Evolutionary conservation across 1,139 yeast species (phyloP).

Genomic region (Yamadazyma songkhlaensis): DNA sequence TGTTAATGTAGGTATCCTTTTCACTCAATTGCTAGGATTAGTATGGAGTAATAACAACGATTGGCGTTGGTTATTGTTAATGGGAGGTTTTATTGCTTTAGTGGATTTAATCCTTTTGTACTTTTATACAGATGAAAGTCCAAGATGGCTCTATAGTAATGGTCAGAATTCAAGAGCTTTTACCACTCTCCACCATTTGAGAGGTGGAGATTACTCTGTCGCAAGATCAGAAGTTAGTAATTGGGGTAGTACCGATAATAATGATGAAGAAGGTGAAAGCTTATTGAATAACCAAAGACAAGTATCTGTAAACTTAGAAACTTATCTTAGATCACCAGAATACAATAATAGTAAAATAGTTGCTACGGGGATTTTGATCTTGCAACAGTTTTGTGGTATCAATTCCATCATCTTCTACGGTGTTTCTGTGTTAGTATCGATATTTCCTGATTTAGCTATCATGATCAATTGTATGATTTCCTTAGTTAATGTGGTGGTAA

Average conservation of each 20-base stretch:
- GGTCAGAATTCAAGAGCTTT: conserved; percentile 34
- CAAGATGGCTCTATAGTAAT: conserved; percentile 66
- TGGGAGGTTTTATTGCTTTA: conserved; percentile 56
- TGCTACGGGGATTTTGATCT: conserved; percentile 72
- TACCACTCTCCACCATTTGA: conserved; percentile 31
- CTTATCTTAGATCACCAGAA: conserved; percentile 50
- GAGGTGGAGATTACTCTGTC: conserved; percentile 40
- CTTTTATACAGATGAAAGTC: conserved; percentile 66
- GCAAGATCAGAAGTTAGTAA: conserved; percentile 38
- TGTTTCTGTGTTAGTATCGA: conserved; percentile 67
- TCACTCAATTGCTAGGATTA: conserved; percentile 74
- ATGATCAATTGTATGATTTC: conserved; percentile 74
- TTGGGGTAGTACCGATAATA: conserved; percentile 21
- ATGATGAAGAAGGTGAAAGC: conserved; percentile 17
- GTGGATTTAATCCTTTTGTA: conserved; percentile 43
- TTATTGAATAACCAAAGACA: conserved; percentile 7
- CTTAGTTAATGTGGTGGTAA: conserved; percentile 65
- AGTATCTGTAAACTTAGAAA: conserved; percentile 24
- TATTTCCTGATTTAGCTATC: conserved; percentile 70
- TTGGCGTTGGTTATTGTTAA: conserved; percentile 70
- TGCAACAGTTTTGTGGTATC: conserved; percentile 92
- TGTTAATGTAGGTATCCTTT: conserved; percentile 77
- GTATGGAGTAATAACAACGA: conserved; percentile 58
- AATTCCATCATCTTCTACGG: conserved; percentile 92
- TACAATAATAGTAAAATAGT: conserved; percentile 60